A percentile compares a stretch with the other conserved stretches of the same genome.
Conservation (phyloP, 495 filamentous ascomycete genomes). For the Daldinia loculata region DNA sequence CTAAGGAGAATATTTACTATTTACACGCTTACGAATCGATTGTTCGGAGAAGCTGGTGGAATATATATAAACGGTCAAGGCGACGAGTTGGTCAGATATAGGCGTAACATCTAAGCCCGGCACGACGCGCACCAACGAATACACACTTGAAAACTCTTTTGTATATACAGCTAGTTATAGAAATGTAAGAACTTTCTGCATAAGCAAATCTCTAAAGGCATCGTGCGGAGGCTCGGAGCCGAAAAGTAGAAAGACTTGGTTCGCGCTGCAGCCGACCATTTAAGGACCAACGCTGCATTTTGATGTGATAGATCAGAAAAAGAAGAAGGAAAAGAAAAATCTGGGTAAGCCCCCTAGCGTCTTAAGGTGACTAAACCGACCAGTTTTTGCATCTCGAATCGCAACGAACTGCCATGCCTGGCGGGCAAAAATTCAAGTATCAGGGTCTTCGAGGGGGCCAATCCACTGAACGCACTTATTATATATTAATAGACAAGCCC, state of each 20-base stretch:
- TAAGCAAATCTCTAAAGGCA: conserved; percentile 5
- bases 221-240: conserved; percentile 37
- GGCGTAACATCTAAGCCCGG: not conserved
- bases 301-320: conserved; percentile 39
- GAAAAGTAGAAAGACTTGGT: conserved; percentile 34
- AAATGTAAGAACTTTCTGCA: conserved; percentile 16
- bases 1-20: not conserved
- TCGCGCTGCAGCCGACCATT: conserved; percentile 39
- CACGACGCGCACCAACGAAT: not conserved
- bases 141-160: conserved; percentile 4
- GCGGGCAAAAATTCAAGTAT: conserved; percentile 1
- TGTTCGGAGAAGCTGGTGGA: not conserved
- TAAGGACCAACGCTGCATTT: conserved; percentile 30
- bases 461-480: conserved; percentile 3
- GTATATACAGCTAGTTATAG: conserved; percentile 5
- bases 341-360: not conserved
- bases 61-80: not conserved
- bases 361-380: conserved; percentile 7
- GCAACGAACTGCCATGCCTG: conserved; percentile 11
- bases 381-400: conserved; percentile 8
- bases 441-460: conserved; percentile 1
- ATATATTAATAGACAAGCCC: conserved; percentile 18
- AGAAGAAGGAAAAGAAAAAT: conserved; percentile 5
- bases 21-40: not conserved
- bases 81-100: not conserved